Conservation (phyloP, 2,329 filamentous ascomycete genomes). For the Exophiala viscosa region DNA sequence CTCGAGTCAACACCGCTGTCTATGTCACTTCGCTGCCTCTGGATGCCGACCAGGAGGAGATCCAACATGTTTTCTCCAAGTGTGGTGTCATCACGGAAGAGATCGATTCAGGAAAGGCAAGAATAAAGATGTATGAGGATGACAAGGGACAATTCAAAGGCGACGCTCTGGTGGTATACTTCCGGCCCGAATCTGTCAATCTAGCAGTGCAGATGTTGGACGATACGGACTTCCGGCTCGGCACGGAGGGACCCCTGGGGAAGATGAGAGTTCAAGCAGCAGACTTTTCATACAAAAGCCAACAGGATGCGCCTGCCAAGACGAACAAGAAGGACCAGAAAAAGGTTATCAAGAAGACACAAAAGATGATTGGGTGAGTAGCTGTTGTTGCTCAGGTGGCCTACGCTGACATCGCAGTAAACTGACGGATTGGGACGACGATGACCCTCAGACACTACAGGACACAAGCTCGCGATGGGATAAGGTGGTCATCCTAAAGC, state of each 20-base stretch:
- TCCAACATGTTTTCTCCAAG: slow-evolving; percentile 79
- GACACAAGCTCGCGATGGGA: slow-evolving; percentile 61
- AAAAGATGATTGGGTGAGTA: slow-evolving; percentile 69
- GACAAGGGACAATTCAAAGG: slow-evolving; percentile 83
- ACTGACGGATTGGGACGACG: slow-evolving; percentile 92
- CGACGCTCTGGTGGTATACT: slow-evolving; percentile 89
- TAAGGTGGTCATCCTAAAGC: slow-evolving; percentile 79
- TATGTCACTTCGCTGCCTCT: slow-evolving; percentile 84
- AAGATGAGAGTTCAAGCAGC: slow-evolving; percentile 79
- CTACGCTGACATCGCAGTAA: slow-evolving; percentile 54
- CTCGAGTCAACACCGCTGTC: slow-evolving; percentile 75
- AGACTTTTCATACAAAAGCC: slow-evolving; percentile 87
- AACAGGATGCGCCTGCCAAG: slow-evolving; percentile 60
- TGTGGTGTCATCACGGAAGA: slow-evolving; percentile 91
- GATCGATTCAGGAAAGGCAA: slow-evolving; percentile 79
- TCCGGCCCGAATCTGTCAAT: slow-evolving; percentile 87
- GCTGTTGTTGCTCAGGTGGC: not conserved
- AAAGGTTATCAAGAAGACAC: slow-evolving; percentile 86
- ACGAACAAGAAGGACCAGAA: slow-evolving; percentile 65
- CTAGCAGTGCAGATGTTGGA: slow-evolving; percentile 55
- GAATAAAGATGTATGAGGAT: slow-evolving; percentile 90
- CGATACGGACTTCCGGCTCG: slow-evolving; percentile 66
- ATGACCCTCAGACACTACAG: slow-evolving; percentile 63
- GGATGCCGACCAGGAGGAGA: slow-evolving; percentile 75
- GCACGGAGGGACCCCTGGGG: slow-evolving; percentile 51